Base-by-base conservation (phyloP, 2,329 filamentous ascomycete genomes). In the Penicillium sp. region DNA sequence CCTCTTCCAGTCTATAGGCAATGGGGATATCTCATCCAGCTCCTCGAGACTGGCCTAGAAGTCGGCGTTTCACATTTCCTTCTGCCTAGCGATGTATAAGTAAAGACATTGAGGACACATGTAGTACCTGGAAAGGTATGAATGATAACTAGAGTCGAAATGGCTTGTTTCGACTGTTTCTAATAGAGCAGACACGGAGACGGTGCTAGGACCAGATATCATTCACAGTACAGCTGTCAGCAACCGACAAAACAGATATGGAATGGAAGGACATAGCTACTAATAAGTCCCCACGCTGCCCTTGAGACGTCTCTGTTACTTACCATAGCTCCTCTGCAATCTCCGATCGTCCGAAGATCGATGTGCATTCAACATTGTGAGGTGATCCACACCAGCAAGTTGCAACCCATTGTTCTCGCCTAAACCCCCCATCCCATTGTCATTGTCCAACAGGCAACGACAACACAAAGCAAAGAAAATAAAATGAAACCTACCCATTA, bases 281-380 rank as follows among this genome's bases (percentile, higher is more conserved):
- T 8, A 7, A 7, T 8, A 5, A 8, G 7, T 8, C 22, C 2
- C 22, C 22, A 4, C 22, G 19, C 19, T 22, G 22, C 5, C 22
- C 22, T 25, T 25, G 7, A 25, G 22, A 25, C 7, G 22, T 37
- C 13, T 43, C 8, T 13, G 16, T 28, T 33, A 22, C 19, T 22
- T 22, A 5, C 16, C 9, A 43, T 31, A 42, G 25, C 13, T 25
- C 25, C 18, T 11, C 34, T 10, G 8, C 13, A 30, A 31, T 18
- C 11, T 28, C 35, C 18, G 39, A 44, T 49, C 33, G 13, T 1
- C 27, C 9, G 33, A 33, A 43, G 39, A 49, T 49, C 46, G 31
- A 44, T 31, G n/a, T n/a, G n/a, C n/a, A n/a, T n/a, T n/a, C n/a
- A n/a, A n/a, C n/a, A n/a, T n/a, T n/a, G n/a, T 41, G 30, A 47